These are phyloP conservation scores for Labyrinthula sp. DNA, from an alignment of 352 stramenopile genomes.

Conservation along the genomic window DNA sequence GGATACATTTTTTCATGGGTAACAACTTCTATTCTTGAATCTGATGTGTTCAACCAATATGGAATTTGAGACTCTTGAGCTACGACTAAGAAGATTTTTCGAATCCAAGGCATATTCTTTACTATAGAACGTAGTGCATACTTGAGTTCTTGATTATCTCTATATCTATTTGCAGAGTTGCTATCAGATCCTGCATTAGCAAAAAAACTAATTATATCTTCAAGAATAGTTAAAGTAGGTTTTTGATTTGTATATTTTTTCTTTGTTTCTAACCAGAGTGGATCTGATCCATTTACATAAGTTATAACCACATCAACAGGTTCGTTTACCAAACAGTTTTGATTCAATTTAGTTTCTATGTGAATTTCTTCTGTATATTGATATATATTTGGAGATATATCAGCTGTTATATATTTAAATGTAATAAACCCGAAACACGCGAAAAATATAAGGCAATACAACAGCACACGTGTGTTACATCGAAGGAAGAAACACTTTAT, in stretches of 20 bases:
- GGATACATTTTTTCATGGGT: constrained; percentile 66
- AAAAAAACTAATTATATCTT: no score
- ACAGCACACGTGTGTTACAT: no score
- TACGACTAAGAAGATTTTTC: constrained; percentile 74
- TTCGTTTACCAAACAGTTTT: no score
- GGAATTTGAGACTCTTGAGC: constrained; percentile 77
- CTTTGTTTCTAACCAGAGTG: constrained; percentile 52
- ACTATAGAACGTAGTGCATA: constrained; percentile 63
- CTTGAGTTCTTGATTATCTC: constrained; percentile 73
- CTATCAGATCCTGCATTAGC: constrained; percentile 4
- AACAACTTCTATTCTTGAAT: constrained; percentile 53
- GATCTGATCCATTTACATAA: constrained; percentile 80
- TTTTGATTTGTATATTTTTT: constrained; percentile 41
- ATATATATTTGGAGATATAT: no score
- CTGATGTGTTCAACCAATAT: constrained; percentile 64
- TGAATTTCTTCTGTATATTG: no score
- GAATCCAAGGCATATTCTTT: constrained; percentile 79
- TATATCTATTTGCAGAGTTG: constrained; percentile 65
- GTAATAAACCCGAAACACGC: no score
- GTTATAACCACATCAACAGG: constrained; percentile 83
- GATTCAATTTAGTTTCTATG: no score
- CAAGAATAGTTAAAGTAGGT: no score
- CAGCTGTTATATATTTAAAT: no score
- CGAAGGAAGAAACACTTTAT: no score
- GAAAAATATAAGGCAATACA: no score